These are phyloP conservation scores for Pelargonium myrrhifolium DNA, from an alignment of 441 rosid genomes.

Conservation along the genomic window DNA sequence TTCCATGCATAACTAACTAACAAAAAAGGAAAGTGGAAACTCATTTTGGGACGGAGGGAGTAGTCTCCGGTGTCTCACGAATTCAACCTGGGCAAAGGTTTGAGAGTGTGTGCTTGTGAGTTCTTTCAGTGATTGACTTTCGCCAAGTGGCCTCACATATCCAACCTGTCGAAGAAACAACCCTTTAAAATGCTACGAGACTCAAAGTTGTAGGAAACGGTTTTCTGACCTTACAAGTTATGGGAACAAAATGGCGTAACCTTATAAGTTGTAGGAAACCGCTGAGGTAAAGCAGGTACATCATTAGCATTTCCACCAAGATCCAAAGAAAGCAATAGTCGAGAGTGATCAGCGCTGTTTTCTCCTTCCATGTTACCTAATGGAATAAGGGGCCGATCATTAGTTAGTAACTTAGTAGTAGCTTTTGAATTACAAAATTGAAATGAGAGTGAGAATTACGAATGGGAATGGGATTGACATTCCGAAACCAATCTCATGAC, in stretches of 20 bases:
- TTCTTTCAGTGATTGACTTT: conserved; percentile 8
- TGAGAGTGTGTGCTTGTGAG: conserved; percentile 15
- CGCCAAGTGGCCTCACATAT: conserved; percentile 19
- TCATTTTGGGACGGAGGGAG: too few species aligned
- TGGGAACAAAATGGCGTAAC: conserved; percentile 8
- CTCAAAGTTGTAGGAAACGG: too few species aligned
- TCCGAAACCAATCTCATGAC: too few species aligned
- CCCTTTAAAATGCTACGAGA: neutral
- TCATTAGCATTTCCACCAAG: too few species aligned
- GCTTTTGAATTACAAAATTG: too few species aligned
- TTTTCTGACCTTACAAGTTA: neutral
- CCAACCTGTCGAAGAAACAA: conserved; percentile 19
- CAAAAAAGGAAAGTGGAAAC: neutral
- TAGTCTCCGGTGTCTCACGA: neutral
- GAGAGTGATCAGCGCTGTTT: too few species aligned
- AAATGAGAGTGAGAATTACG: too few species aligned
- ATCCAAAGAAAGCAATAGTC: too few species aligned
- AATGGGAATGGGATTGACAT: too few species aligned
- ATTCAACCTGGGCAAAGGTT: conserved; percentile 26
- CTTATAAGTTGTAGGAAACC: conserved; percentile 17
- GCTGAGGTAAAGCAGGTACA: conserved; percentile 19
- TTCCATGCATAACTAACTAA: neutral
- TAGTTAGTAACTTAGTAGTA: too few species aligned
- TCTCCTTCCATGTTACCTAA: too few species aligned
- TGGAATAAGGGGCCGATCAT: too few species aligned